Conservation (phyloP, 2,329 filamentous ascomycete species). For the Xylogone sp. region DNA sequence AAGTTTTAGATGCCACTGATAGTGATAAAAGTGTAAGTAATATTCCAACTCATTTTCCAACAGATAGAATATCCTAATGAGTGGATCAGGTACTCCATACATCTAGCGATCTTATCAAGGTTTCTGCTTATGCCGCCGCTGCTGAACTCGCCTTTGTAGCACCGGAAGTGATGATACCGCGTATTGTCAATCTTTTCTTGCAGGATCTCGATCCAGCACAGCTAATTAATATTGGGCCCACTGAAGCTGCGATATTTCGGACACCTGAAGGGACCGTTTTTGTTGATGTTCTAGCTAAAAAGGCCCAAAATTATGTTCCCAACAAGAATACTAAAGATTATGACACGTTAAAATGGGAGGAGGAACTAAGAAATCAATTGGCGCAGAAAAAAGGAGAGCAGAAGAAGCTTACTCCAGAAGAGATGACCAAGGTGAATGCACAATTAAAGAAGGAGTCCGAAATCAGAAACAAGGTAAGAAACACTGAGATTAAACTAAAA, state of each 20-base stretch:
- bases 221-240: constrained; percentile 70
- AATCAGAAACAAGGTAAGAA: constrained; percentile 70
- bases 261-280: constrained; percentile 87
- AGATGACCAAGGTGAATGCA: constrained; percentile 84
- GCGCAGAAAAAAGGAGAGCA: constrained; percentile 90
- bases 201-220: constrained; percentile 69
- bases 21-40: constrained; percentile 49
- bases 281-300: constrained; percentile 86
- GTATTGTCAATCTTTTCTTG: constrained; percentile 69
- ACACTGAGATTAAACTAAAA: constrained; percentile 66
- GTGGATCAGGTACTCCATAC: constrained; percentile 16
- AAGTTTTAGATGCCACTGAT: constrained; percentile 54
- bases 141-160: constrained; percentile 93
- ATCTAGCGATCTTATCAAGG: constrained; percentile 45
- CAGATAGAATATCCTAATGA: constrained; percentile 6
- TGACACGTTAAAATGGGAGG: constrained; percentile 95
- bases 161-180: constrained; percentile 73
- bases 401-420: constrained; percentile 87
- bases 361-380: constrained; percentile 80
- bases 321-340: constrained; percentile 95
- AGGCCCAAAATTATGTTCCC: constrained; percentile 63
- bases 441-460: constrained; percentile 83
- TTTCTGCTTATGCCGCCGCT: constrained; percentile 77
- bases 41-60: constrained; percentile 11
- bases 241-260: constrained; percentile 89